Percentiles rank a stretch among this genome's conserved stretches.
Conservation (phyloP, 2,329 filamentous ascomycete genomes). For the Penicillium oxalicum region DNA sequence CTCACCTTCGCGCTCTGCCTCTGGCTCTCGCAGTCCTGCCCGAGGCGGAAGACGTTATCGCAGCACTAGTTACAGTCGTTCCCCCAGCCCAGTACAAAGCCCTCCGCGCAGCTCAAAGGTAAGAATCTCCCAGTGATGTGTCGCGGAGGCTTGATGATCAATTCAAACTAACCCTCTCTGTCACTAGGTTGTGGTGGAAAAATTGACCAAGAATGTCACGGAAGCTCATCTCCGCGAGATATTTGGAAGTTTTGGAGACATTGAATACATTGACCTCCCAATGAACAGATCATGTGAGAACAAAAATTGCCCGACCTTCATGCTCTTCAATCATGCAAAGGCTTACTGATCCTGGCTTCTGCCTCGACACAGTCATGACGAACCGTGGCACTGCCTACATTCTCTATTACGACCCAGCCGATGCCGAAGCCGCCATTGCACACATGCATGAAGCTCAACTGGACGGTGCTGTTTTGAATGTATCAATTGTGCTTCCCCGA, state of each 20-base stretch:
- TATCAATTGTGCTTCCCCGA: slow-evolving; percentile 80
- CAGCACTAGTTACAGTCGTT: slow-evolving; percentile 27
- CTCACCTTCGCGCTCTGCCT: slow-evolving; percentile 20
- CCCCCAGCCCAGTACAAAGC: slow-evolving; percentile 20
- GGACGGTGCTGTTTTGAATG: slow-evolving; percentile 74
- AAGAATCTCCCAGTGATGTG: background rate
- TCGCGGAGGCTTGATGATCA: background rate
- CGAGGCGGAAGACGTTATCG: slow-evolving; percentile 37
- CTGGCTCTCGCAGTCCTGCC: slow-evolving; percentile 37
- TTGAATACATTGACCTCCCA: slow-evolving; percentile 82
- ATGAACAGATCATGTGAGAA: slow-evolving; percentile 75
- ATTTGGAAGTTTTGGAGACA: slow-evolving; percentile 79
- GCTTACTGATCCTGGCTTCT: background rate
- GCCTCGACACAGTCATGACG: slow-evolving; percentile 58
- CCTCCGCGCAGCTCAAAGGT: slow-evolving; percentile 36
- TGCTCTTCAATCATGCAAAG: no score
- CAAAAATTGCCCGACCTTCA: no score
- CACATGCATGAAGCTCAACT: slow-evolving; percentile 98
- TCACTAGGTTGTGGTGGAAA: slow-evolving; percentile 82
- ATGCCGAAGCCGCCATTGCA: slow-evolving; percentile 82
- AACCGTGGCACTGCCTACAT: slow-evolving; percentile 95
- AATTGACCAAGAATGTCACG: slow-evolving; percentile 90
- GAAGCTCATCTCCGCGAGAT: slow-evolving; percentile 85
- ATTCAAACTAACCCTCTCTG: background rate
- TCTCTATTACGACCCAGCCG: slow-evolving; percentile 66